Evolutionary conservation across 345 rosid species (phyloP), one percentile per base, ranked within the genome.

Genomic region (Corymbia maculata): DNA sequence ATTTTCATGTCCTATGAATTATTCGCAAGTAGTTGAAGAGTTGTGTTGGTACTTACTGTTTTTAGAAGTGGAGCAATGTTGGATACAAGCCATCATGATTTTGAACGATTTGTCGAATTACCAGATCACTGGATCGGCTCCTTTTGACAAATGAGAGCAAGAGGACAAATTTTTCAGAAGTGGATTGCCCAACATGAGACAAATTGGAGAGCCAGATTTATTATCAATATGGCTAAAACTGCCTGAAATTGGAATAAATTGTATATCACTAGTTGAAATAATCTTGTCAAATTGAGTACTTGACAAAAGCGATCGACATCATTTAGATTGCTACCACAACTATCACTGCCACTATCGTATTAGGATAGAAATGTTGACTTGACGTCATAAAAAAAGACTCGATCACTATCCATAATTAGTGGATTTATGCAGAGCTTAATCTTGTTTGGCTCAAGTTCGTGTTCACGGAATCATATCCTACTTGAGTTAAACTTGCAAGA

Each of bases 321-420:
- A 0, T 55, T 6, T 21, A 22, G 0, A 22, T 26, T 47, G 49
- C 49, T 2, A 0, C 24, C 0, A 5, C 2, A 36, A 36, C 42
- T 36, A 36, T 36, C 0, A 0, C 61, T 1, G 61, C 61, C 12
- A 2, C 53, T 17, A 0, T 22, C 61, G 21, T 50, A 13, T 50
- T 50, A 50, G 51, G 14, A 50, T 52, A 0, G 6, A 28, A 55
- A 55, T 36, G 42, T 36, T 36, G 42, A 36, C 42, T 36, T 36
- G 42, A 36, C 4, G 42, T 36, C 42, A 66, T 7, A n/a, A 13
- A n/a, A 36, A 9, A 66, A 13, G 19, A 66, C 42, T 10, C 8
- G 15, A 64, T 14, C 75, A 66, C 42, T n/a, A 66, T 36, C 13
- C 5, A 0, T n/a, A 64, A 3, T 64, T 30, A 30, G 79, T 4